Evolutionary conservation across 2,329 filamentous ascomycete genomes (phyloP), one percentile per base, ranked within the genome.

Genomic region (Aquanectria penicillioides): DNA sequence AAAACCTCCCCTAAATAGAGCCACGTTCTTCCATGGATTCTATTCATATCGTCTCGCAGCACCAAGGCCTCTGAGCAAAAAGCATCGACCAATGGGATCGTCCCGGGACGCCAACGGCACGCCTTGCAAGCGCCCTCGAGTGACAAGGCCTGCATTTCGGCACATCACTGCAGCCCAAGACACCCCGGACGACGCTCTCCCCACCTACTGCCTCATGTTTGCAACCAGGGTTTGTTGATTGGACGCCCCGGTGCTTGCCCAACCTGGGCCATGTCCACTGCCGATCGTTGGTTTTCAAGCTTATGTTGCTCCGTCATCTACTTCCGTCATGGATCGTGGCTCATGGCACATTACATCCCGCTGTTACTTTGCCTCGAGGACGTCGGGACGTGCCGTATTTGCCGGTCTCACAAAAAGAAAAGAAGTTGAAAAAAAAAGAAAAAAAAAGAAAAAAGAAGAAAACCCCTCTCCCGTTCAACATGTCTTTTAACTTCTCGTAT

Each of bases 141-240:
- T 61, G 57, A 56, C 51, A 12, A 13, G 17, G 26, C 6, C 49
- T 63, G 57, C 60, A 59, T 48, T 43, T 61, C 59, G 56, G 64
- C 52, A 62, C 15, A 52, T 64, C 36, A 9, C 29, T 34, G 36
- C 17, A 26, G 29, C 15, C 11, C 43, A 56, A 57, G 48, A 44
- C 38, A 40, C 50, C 61, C 40, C 13, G 36, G 47, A 28, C 22
- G 25, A 22, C 23, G 34, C 40, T 50, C 44, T 37, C 41, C 51
- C 52, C 36, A 61, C 22, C 12, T 25, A 20, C 22, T 37, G 55
- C 54, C 50, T 60, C 55, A 48, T 64, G 31, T 64, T 67, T 31
- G 29, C 49, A 67, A 67, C 37, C 22, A n/a, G 15, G 12, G 15
- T 9, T 10, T n/a, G 40, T 20, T 67, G 44, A 67, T 67, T 67